Evolutionary conservation across 306 rosid genomes (phyloP).

Genomic region (Mimosa bimucronata): DNA sequence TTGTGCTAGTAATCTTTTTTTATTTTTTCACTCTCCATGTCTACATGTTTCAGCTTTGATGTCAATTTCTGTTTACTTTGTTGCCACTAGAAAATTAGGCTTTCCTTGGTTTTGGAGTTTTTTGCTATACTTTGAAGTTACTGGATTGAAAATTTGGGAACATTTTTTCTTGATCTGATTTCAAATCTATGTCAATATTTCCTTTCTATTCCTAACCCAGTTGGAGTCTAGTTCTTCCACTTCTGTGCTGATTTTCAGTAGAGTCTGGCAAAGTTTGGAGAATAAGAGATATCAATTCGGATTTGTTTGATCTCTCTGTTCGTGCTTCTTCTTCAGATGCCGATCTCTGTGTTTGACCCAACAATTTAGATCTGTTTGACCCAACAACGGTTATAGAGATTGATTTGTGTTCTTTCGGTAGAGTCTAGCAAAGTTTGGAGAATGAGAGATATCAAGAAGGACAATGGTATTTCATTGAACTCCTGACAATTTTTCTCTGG

Average conservation of each 20-base stretch:
- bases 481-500: conserved; percentile 1
- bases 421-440: too few relatives aligned
- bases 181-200: background rate
- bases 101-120: background rate
- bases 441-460: conserved; percentile 75
- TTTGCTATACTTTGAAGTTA: background rate
- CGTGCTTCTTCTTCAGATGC: conserved; percentile 61
- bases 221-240: background rate
- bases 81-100: background rate
- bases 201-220: background rate
- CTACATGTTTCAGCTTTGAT: background rate
- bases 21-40: background rate
- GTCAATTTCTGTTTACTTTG: background rate
- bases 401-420: too few relatives aligned
- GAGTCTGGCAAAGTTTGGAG: background rate
- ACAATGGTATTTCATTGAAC: too few relatives aligned
- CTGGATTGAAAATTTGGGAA: background rate
- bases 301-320: conserved; percentile 65
- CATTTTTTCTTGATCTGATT: background rate
- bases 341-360: too few relatives aligned
- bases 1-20: conserved; percentile 65
- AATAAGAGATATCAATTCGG: conserved; percentile 53
- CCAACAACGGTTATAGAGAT: too few relatives aligned
- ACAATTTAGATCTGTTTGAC: too few relatives aligned
- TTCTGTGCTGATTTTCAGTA: background rate